Conservation (phyloP, 345 rosid species). For the Populus deltoides region DNA sequence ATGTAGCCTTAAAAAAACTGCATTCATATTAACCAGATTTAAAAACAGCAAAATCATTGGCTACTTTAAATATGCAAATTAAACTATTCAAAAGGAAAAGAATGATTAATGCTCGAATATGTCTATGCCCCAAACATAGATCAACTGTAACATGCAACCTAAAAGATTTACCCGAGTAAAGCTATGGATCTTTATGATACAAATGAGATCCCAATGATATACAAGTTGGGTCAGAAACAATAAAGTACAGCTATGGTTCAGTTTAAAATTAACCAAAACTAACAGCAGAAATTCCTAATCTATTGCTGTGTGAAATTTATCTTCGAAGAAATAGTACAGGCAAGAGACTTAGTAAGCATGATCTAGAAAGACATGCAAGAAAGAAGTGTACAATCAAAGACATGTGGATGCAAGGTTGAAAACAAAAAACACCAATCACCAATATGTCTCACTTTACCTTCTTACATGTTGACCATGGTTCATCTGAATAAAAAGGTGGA, state of each 20-base stretch:
- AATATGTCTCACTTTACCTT: slow-evolving; percentile 41
- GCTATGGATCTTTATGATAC: neutral
- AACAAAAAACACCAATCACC: neutral
- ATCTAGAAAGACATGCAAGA: neutral
- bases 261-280: neutral
- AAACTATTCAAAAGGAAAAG: neutral
- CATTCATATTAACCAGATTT: neutral
- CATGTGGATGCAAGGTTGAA: neutral
- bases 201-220: neutral
- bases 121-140: neutral
- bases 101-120: neutral
- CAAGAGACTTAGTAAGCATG: neutral
- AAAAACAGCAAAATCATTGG: neutral
- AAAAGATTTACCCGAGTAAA: neutral
- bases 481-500: slow-evolving; percentile 98
- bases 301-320: neutral
- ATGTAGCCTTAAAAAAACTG: neutral
- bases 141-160: neutral
- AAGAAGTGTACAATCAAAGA: neutral
- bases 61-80: neutral
- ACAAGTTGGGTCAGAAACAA: neutral
- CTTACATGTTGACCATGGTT: slow-evolving; percentile 92
- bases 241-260: neutral
- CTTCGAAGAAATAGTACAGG: neutral
- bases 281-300: neutral